Conservation (phyloP, 768 basidiomycete species). For the Crucibulum laeve region DNA sequence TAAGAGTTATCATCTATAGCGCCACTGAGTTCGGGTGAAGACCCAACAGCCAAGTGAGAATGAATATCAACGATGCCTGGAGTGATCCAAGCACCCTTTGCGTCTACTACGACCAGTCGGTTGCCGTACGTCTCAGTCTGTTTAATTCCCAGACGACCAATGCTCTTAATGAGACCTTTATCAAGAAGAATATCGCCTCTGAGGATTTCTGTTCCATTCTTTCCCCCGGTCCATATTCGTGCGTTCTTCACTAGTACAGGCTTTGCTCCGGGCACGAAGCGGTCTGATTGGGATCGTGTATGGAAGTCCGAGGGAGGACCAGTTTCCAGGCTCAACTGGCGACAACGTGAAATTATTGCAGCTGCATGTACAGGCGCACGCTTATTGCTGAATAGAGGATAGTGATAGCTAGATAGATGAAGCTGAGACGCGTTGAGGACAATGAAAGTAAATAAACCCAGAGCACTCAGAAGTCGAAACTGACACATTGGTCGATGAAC, state of each 20-base stretch:
- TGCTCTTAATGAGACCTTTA: constrained; percentile 57
- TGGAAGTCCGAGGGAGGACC: constrained; percentile 45
- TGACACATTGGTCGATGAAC: no score
- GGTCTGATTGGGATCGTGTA: constrained; percentile 52
- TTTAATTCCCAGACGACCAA: constrained; percentile 42
- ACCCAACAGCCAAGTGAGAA: constrained; percentile 59
- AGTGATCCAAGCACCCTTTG: constrained; percentile 70
- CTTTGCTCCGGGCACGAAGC: constrained; percentile 60
- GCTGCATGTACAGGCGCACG: constrained; percentile 12
- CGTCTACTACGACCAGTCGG: constrained; percentile 52
- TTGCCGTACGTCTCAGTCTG: constrained; percentile 19
- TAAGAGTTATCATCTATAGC: constrained; percentile 52
- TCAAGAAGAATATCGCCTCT: constrained; percentile 67
- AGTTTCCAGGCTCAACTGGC: constrained; percentile 11
- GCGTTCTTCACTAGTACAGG: constrained; percentile 69
- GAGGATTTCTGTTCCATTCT: constrained; percentile 65
- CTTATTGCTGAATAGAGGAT: background rate
- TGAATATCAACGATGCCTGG: constrained; percentile 71
- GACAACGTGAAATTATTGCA: background rate
- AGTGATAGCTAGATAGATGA: no score
- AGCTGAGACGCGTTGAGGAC: background rate
- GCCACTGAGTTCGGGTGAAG: constrained; percentile 49
- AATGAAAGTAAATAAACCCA: no score
- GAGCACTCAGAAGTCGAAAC: no score
- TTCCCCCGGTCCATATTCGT: constrained; percentile 76